Percentiles rank a stretch among this genome's conserved stretches.
Conservation (phyloP, 2,329 filamentous ascomycete species). For the Aspergillus puulaauensis region DNA sequence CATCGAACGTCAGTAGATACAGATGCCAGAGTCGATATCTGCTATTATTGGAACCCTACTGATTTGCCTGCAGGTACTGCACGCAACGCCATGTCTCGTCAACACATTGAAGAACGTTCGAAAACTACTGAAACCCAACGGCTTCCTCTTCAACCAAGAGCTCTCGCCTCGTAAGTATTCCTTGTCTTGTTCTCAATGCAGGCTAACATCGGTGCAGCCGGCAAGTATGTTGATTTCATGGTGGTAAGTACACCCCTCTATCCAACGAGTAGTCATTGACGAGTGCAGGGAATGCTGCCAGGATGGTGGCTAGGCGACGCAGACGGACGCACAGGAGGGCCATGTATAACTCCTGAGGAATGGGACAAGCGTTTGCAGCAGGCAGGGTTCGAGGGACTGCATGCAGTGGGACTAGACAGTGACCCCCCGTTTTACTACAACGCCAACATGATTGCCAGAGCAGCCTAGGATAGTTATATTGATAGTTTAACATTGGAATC, state of each 20-base stretch:
- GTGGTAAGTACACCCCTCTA: background rate
- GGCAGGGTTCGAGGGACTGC: background rate
- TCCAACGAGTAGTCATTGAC: background rate
- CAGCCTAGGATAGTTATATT: background rate
- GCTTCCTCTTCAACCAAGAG: background rate
- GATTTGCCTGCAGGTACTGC: background rate
- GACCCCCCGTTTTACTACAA: background rate
- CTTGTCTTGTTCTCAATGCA: background rate
- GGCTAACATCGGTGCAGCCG: background rate
- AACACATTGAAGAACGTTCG: background rate
- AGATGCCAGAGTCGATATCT: background rate
- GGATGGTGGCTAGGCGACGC: background rate
- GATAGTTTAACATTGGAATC: background rate
- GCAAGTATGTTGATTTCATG: background rate
- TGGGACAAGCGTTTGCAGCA: background rate
- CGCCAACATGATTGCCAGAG: background rate
- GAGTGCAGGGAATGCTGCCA: background rate
- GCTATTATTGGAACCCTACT: background rate
- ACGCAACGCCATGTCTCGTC: background rate
- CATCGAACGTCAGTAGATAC: slow-evolving; percentile 26
- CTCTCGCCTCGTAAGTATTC: background rate
- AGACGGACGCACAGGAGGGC: background rate
- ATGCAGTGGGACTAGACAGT: background rate
- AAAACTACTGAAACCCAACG: background rate
- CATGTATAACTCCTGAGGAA: background rate